These are phyloP conservation scores for Hypoxylon fragiforme DNA, from an alignment of 495 filamentous ascomycete genomes.

Conservation along the genomic window DNA sequence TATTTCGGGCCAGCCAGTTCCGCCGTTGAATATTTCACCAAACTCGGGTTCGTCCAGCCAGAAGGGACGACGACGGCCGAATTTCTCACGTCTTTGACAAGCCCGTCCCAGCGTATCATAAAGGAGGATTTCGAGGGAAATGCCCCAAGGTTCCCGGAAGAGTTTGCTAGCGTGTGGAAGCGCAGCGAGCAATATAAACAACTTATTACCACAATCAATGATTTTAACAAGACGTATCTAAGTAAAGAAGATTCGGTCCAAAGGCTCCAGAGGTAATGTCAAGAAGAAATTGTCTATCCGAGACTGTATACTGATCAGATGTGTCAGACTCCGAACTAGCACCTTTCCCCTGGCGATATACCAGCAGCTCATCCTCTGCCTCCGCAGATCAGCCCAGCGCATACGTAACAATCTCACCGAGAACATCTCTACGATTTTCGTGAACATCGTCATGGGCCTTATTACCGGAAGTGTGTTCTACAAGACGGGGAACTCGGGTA, in stretches of 20 bases:
- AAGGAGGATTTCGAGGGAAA: conserved; percentile 64
- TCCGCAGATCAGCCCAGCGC: too few species aligned
- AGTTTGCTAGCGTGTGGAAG: conserved; percentile 57
- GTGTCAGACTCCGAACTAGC: too few species aligned
- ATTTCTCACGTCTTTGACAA: conserved; percentile 78
- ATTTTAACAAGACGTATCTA: conserved; percentile 58
- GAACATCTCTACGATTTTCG: too few species aligned
- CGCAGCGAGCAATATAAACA: conserved; percentile 49
- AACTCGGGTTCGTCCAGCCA: conserved; percentile 65
- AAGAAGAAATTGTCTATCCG: too few species aligned
- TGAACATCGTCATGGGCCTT: too few species aligned
- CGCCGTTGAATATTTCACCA: conserved; percentile 61
- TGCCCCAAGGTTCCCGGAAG: conserved; percentile 65
- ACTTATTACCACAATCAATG: conserved; percentile 65
- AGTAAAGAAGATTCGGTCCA: conserved; percentile 43
- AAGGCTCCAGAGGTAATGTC: neutral
- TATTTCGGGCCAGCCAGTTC: conserved; percentile 61
- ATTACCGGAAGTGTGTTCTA: too few species aligned
- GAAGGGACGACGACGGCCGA: conserved; percentile 72
- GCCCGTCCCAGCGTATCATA: conserved; percentile 67
- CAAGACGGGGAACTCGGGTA: too few species aligned
- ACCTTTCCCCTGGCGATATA: too few species aligned
- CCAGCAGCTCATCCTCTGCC: too few species aligned
- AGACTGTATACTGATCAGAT: too few species aligned
- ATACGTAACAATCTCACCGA: too few species aligned